Conservation (phyloP, 441 rosid species). For the Euphorbia corollata region DNA sequence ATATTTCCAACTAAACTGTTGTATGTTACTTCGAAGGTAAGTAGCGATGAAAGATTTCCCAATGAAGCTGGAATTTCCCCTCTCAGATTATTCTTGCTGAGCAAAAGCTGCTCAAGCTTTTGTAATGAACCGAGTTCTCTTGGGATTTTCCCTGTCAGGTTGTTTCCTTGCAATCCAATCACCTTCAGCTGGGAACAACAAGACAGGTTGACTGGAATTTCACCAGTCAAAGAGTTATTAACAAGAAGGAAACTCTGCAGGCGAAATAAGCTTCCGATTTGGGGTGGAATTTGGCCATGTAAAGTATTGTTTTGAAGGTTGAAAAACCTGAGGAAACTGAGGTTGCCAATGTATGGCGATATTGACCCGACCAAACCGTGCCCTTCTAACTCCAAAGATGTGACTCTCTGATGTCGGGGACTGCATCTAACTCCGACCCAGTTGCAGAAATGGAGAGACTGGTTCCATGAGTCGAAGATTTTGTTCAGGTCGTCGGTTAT, state of each 20-base stretch:
- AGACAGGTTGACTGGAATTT: background rate
- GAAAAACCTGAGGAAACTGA: constrained; percentile 7
- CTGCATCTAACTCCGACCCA: background rate
- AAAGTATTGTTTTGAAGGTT: constrained; percentile 8
- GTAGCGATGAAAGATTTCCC: constrained; percentile 7
- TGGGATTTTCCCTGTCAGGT: constrained; percentile 12
- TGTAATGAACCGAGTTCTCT: constrained; percentile 8
- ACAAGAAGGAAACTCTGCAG: background rate
- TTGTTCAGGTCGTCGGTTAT: background rate
- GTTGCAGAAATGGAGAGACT: constrained; percentile 4
- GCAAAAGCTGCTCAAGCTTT: constrained; percentile 2
- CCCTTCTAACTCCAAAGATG: constrained; percentile 2
- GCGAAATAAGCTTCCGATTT: constrained; percentile 4
- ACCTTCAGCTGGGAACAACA: background rate
- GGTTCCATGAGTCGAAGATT: background rate
- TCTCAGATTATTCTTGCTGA: background rate
- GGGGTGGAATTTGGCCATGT: background rate
- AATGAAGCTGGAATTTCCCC: constrained; percentile 4
- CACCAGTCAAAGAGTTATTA: background rate
- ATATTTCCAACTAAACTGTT: constrained; percentile 7
- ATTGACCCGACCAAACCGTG: constrained; percentile 4
- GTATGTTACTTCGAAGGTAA: background rate
- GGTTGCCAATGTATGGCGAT: constrained; percentile 15
- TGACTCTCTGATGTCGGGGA: background rate
- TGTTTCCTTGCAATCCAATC: constrained; percentile 8